These are phyloP conservation scores for Gyromitra esculenta DNA, from an alignment of 2,329 filamentous ascomycete genomes.

Conservation along the genomic window DNA sequence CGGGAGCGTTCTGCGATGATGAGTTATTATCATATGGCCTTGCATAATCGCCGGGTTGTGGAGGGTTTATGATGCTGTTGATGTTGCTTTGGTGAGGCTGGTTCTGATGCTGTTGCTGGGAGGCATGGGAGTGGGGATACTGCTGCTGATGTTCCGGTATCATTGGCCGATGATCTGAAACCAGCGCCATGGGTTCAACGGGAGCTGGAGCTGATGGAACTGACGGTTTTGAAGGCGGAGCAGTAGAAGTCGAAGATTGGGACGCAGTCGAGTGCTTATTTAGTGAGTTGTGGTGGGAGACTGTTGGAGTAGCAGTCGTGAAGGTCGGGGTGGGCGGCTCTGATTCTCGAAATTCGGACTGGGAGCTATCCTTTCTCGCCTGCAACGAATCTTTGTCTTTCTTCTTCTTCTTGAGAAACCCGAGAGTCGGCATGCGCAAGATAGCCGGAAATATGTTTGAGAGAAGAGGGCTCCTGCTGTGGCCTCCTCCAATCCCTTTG, in stretches of 20 bases:
- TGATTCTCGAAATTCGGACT: conserved; percentile 59
- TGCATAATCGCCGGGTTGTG: conserved; percentile 57
- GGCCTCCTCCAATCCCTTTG: conserved; percentile 55
- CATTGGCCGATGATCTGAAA: conserved; percentile 56
- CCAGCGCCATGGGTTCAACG: conserved; percentile 54
- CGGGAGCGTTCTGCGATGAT: conserved; percentile 70
- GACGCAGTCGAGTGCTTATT: conserved; percentile 57
- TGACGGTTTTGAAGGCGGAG: conserved; percentile 57
- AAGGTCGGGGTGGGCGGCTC: conserved; percentile 59
- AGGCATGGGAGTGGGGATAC: conserved; percentile 52
- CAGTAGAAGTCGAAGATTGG: conserved; percentile 57
- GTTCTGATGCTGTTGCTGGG: conserved; percentile 48
- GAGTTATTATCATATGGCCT: conserved; percentile 60
- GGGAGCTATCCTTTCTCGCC: conserved; percentile 65
- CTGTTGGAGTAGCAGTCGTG: conserved; percentile 56
- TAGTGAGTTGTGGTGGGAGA: conserved; percentile 56
- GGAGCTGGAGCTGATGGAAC: conserved; percentile 57
- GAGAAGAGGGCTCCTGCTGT: conserved; percentile 53
- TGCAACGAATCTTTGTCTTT: conserved; percentile 75
- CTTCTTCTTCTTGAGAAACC: conserved; percentile 97
- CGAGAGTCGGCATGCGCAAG: conserved; percentile 84
- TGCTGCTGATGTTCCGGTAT: conserved; percentile 55
- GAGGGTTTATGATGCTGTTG: conserved; percentile 59
- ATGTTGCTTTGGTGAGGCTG: conserved; percentile 56
- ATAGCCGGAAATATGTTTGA: conserved; percentile 51